Evolutionary conservation across 2,329 filamentous ascomycete genomes (phyloP).

Genomic region (Aspergillaceae sp.): DNA sequence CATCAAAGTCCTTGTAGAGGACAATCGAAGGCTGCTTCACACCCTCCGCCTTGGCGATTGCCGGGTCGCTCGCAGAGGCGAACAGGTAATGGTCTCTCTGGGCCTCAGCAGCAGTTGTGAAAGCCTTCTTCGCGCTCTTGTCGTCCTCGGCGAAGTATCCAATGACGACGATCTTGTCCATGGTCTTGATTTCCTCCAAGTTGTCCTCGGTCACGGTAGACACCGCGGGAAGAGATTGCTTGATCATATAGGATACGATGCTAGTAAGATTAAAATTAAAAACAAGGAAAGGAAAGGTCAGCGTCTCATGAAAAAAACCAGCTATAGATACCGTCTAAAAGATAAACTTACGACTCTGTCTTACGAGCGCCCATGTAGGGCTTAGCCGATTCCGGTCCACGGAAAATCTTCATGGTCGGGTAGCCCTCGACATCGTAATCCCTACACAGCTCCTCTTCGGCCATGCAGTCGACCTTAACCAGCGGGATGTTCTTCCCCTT

Average conservation of each 20-base stretch:
- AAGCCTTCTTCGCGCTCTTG: constrained; percentile 81
- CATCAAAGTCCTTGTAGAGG: constrained; percentile 96
- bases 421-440: constrained; percentile 90
- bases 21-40: constrained; percentile 80
- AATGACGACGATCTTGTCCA: constrained; percentile 92
- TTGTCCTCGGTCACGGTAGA: constrained; percentile 72
- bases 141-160: constrained; percentile 74
- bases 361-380: constrained; percentile 88
- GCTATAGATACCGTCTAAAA: not conserved
- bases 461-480: constrained; percentile 71
- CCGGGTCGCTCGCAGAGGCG: constrained; percentile 73
- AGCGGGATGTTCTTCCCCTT: constrained; percentile 42
- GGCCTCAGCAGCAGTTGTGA: constrained; percentile 60
- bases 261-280: constrained; percentile 20
- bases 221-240: constrained; percentile 90
- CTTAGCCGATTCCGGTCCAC: constrained; percentile 68
- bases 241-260: constrained; percentile 85
- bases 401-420: constrained; percentile 98
- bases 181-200: constrained; percentile 91
- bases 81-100: constrained; percentile 90
- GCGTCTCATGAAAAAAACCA: too few relatives aligned
- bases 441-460: constrained; percentile 85
- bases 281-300: too few relatives aligned
- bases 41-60: constrained; percentile 79
- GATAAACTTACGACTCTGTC: constrained; percentile 53